Percentiles rank a stretch among this genome's conserved stretches.
Evolutionary conservation across 768 basidiomycete species (phyloP).

Genomic region (Termitomyces eurrhizus): DNA sequence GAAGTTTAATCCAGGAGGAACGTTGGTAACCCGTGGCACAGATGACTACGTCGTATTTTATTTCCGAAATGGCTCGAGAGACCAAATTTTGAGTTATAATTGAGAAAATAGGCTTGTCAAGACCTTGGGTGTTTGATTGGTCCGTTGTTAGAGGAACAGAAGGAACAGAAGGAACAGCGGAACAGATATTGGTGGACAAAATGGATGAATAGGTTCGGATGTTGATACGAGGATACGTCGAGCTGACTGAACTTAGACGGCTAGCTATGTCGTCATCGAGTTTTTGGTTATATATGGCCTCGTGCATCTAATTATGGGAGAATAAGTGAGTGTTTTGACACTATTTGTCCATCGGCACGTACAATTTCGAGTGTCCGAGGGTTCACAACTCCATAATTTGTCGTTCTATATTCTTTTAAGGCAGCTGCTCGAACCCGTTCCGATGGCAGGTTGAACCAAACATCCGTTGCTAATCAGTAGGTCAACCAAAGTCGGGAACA

Average conservation of each 20-base stretch:
- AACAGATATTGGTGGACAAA: slow-evolving; percentile 23
- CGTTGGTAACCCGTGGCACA: slow-evolving; percentile 55
- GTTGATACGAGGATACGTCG: slow-evolving; percentile 26
- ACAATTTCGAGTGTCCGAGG: slow-evolving; percentile 40
- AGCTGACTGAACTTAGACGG: slow-evolving; percentile 21
- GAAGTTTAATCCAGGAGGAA: slow-evolving; percentile 39
- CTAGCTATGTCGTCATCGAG: slow-evolving; percentile 38
- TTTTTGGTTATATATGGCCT: slow-evolving; percentile 47
- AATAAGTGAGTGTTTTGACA: neutral
- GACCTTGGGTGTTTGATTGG: neutral
- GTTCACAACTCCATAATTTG: slow-evolving; percentile 55
- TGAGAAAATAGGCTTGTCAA: slow-evolving; percentile 8
- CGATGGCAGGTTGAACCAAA: slow-evolving; percentile 33
- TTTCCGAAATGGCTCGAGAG: slow-evolving; percentile 25
- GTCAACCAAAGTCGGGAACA: neutral
- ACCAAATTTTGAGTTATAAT: slow-evolving; percentile 34
- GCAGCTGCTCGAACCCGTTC: slow-evolving; percentile 30
- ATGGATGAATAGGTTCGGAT: slow-evolving; percentile 35
- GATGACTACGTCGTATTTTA: slow-evolving; percentile 42
- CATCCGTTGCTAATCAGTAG: slow-evolving; percentile 33
- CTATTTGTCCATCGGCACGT: slow-evolving; percentile 8
- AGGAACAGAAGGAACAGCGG: neutral
- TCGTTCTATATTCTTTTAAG: slow-evolving; percentile 40
- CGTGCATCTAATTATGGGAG: slow-evolving; percentile 36
- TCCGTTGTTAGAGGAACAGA: neutral